Conservation (phyloP, 1,284 basidiomycete genomes). For the Boletus sp. region DNA sequence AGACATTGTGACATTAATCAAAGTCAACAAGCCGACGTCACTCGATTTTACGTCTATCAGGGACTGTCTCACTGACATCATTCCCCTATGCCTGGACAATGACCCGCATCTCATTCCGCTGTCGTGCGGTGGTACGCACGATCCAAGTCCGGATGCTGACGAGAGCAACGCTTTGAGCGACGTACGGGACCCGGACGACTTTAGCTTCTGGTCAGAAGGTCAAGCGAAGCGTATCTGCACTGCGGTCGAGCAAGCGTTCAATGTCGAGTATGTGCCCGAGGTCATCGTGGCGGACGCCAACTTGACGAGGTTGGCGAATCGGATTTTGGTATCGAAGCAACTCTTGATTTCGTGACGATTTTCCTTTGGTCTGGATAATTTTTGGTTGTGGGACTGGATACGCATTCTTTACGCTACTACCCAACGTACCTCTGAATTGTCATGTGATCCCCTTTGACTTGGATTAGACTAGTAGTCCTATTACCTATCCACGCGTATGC, state of each 20-base stretch:
- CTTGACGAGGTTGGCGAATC: conserved; percentile 72
- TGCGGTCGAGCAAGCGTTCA: conserved; percentile 77
- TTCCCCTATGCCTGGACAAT: conserved; percentile 82
- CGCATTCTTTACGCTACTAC: too few species aligned
- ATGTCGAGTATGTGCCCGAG: conserved; percentile 83
- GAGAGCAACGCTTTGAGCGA: conserved; percentile 35
- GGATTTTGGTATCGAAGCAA: conserved; percentile 80
- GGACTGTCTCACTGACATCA: conserved; percentile 66
- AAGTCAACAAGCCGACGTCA: conserved; percentile 65
- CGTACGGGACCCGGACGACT: conserved; percentile 80
- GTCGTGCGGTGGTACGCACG: conserved; percentile 49
- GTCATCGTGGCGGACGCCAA: conserved; percentile 95
- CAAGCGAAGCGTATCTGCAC: conserved; percentile 86
- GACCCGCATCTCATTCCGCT: conserved; percentile 79
- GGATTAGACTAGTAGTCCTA: too few species aligned
- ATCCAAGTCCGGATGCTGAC: conserved; percentile 17
- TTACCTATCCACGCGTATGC: too few species aligned
- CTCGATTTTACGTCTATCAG: conserved; percentile 65
- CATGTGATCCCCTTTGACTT: too few species aligned
- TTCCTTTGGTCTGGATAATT: not conserved
- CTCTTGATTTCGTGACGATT: conserved; percentile 34
- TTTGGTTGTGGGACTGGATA: not conserved
- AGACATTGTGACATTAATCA: conserved; percentile 11
- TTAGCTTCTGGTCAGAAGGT: conserved; percentile 85
- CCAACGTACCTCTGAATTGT: too few species aligned